Evolutionary conservation across 352 stramenopile species (phyloP).

Genomic region (Globisporangium middletonii): DNA sequence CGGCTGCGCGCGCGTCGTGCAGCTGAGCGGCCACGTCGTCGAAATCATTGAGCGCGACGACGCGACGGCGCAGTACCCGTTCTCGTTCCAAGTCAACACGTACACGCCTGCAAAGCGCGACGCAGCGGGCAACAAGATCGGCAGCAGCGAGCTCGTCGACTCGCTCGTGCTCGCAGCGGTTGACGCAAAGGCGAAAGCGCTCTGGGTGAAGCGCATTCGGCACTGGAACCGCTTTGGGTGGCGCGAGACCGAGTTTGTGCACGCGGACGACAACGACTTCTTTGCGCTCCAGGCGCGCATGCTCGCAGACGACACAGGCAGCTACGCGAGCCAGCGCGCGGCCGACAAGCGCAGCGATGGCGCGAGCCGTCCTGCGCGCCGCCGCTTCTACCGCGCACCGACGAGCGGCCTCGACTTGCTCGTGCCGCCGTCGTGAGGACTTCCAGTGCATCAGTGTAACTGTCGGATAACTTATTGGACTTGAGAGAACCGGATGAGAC

Average conservation of each 20-base stretch:
- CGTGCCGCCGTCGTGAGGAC: conserved; percentile 19
- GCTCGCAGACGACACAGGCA: conserved; percentile 23
- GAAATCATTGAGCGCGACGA: conserved; percentile 48
- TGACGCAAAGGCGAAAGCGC: conserved; percentile 34
- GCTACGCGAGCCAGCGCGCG: not conserved
- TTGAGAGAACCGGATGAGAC: too few relatives aligned
- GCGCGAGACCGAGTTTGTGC: conserved; percentile 43
- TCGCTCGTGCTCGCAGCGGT: conserved; percentile 47
- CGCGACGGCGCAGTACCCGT: conserved; percentile 33
- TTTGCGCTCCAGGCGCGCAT: conserved; percentile 29
- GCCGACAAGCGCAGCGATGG: conserved; percentile 3
- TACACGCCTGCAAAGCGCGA: conserved; percentile 31
- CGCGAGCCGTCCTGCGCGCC: conserved; percentile 24
- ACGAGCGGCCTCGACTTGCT: conserved; percentile 16
- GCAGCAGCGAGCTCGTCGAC: conserved; percentile 31
- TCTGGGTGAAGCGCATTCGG: conserved; percentile 63
- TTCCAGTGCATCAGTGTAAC: too few relatives aligned
- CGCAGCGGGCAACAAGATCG: conserved; percentile 23
- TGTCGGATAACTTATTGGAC: too few relatives aligned
- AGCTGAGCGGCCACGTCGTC: conserved; percentile 56
- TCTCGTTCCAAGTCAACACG: conserved; percentile 67
- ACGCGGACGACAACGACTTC: conserved; percentile 29
- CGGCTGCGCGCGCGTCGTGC: conserved; percentile 32
- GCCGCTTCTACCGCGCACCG: conserved; percentile 50
- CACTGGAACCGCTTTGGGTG: conserved; percentile 70